phyloP scores from a whole-genome alignment of 2,329 filamentous ascomycete genomes.

The Alternaria panax region DNA sequence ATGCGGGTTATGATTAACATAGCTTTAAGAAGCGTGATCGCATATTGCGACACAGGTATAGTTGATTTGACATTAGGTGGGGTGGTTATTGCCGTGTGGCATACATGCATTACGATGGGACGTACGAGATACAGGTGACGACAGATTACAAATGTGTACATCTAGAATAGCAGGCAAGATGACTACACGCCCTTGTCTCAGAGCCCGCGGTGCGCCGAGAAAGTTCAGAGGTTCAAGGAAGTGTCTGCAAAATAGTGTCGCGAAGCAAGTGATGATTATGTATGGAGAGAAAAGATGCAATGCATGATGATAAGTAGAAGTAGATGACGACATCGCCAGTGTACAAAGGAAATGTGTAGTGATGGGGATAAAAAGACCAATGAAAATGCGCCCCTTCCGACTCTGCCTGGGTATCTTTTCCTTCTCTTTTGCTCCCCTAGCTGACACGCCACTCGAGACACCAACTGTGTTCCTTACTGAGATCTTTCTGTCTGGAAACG shows the following conservation, averaged over 20 bases:
- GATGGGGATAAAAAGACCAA: slow-evolving; percentile 7
- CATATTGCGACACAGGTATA: background rate
- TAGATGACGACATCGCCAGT: slow-evolving; percentile 4
- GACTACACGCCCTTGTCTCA: background rate
- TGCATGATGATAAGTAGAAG: slow-evolving; percentile 2
- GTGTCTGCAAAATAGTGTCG: slow-evolving; percentile 5
- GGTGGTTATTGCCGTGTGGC: background rate
- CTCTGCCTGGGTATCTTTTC: slow-evolving; percentile 16
- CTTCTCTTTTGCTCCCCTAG: slow-evolving; percentile 13
- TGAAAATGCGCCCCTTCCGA: slow-evolving; percentile 11
- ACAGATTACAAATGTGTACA: slow-evolving; percentile 10
- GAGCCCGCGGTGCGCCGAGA: background rate
- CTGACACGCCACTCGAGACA: slow-evolving; percentile 9
- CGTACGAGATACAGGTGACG: background rate
- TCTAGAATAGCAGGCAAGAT: background rate
- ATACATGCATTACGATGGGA: background rate
- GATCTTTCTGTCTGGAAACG: slow-evolving; percentile 1
- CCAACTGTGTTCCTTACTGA: slow-evolving; percentile 3
- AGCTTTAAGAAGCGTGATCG: background rate
- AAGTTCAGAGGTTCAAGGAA: background rate
- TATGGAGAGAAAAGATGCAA: slow-evolving; percentile 3
- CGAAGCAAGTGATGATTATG: slow-evolving; percentile 1
- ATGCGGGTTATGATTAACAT: slow-evolving; percentile 3
- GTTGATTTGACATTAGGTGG: background rate
- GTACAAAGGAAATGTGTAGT: slow-evolving; percentile 13